These are phyloP conservation scores for Anisogramma anomala DNA, from an alignment of 2,329 filamentous ascomycete genomes.

Conservation along the genomic window DNA sequence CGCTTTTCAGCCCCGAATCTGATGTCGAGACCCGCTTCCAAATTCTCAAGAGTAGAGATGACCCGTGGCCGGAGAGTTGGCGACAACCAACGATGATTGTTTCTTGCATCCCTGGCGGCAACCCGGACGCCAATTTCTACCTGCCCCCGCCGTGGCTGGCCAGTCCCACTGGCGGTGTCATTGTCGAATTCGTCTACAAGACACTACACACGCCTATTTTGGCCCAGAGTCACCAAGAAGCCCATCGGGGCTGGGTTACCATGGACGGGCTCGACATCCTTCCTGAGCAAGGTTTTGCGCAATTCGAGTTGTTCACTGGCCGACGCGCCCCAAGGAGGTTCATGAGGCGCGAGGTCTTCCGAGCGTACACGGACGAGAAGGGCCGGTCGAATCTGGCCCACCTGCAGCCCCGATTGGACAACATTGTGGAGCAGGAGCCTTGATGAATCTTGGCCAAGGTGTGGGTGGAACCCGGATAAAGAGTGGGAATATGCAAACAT, in stretches of 20 bases:
- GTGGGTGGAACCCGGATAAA: too few relatives aligned
- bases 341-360: slow-evolving; percentile 56
- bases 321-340: slow-evolving; percentile 54
- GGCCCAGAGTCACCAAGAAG: slow-evolving; percentile 50
- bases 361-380: slow-evolving; percentile 32
- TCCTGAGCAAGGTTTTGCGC: slow-evolving; percentile 68
- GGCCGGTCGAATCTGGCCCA: slow-evolving; percentile 29
- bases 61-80: slow-evolving; percentile 53
- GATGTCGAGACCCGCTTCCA: slow-evolving; percentile 36
- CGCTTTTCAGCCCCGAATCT: slow-evolving; percentile 31
- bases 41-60: slow-evolving; percentile 46
- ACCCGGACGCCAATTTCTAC: slow-evolving; percentile 56
- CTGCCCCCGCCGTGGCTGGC: slow-evolving; percentile 58
- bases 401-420: slow-evolving; percentile 29
- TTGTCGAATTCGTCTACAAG: slow-evolving; percentile 65
- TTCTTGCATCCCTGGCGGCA: slow-evolving; percentile 59
- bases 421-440: slow-evolving; percentile 30
- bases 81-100: slow-evolving; percentile 61
- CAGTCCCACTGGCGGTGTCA: slow-evolving; percentile 63
- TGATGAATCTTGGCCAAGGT: slow-evolving; percentile 14
- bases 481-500: not conserved
- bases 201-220: slow-evolving; percentile 61
- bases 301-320: slow-evolving; percentile 72
- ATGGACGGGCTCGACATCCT: slow-evolving; percentile 66
- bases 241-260: slow-evolving; percentile 57